Conservation (phyloP, 352 stramenopile genomes). For the Phytophthora constricta region DNA sequence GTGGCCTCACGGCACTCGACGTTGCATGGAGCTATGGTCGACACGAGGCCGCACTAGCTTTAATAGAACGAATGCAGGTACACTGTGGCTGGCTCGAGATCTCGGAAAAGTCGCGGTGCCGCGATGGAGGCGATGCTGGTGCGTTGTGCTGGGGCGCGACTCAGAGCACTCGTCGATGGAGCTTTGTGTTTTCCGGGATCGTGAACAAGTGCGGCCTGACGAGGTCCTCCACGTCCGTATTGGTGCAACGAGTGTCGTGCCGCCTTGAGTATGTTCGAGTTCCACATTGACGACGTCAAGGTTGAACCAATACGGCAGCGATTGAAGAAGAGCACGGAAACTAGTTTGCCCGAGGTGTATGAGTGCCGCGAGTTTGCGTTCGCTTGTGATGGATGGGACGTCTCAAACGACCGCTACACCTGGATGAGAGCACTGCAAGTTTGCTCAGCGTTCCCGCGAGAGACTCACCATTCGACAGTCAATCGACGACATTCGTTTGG, state of each 20-base stretch:
- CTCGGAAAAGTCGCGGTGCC: conserved; percentile 6
- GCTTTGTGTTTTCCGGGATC: conserved; percentile 13
- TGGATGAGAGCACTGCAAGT: background rate
- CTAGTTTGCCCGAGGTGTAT: background rate
- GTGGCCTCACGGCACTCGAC: conserved; percentile 55
- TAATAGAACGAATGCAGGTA: conserved; percentile 44
- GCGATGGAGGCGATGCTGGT: conserved; percentile 56
- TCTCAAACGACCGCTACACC: background rate
- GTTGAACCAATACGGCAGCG: background rate
- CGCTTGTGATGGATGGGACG: background rate
- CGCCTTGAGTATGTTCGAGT: background rate
- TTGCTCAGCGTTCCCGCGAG: background rate
- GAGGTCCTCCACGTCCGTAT: conserved; percentile 3
- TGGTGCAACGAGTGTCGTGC: background rate
- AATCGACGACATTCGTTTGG: background rate
- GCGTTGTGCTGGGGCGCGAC: conserved; percentile 51
- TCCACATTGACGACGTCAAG: background rate
- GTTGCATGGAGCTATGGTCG: conserved; percentile 43
- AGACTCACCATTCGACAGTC: background rate
- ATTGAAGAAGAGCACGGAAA: background rate
- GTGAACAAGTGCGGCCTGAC: background rate
- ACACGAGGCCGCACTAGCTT: conserved; percentile 29
- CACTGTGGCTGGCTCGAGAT: conserved; percentile 49
- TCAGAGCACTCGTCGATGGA: conserved; percentile 37
- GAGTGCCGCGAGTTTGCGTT: background rate